Evolutionary conservation across 768 basidiomycete genomes (phyloP).

Genomic region (Termitomyces sp.): DNA sequence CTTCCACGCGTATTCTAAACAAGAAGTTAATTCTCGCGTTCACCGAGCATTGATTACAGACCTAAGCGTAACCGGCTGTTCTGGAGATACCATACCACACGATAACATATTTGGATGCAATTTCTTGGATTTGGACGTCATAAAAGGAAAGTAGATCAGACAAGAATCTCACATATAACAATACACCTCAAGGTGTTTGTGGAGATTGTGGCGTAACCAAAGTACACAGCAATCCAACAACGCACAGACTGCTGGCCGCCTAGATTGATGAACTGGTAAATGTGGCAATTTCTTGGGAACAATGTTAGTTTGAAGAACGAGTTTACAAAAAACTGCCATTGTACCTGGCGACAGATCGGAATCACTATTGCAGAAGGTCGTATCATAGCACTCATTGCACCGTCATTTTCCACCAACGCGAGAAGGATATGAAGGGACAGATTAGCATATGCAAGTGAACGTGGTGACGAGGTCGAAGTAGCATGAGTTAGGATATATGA

Average conservation of each 20-base stretch:
- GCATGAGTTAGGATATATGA: constrained; percentile 68
- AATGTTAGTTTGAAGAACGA: background rate
- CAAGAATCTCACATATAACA: constrained; percentile 44
- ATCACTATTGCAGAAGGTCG: constrained; percentile 35
- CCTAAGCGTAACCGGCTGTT: constrained; percentile 48
- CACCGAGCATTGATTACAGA: constrained; percentile 12
- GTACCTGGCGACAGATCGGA: constrained; percentile 59
- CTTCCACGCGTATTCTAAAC: constrained; percentile 58
- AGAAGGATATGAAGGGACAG: constrained; percentile 50
- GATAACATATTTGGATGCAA: constrained; percentile 50
- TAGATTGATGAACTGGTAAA: constrained; percentile 32
- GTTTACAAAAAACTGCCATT: constrained; percentile 4
- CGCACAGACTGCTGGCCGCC: constrained; percentile 46
- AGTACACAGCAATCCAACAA: constrained; percentile 64
- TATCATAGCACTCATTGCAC: constrained; percentile 40
- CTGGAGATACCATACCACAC: constrained; percentile 52
- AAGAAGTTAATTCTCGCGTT: background rate
- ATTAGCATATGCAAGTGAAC: constrained; percentile 58
- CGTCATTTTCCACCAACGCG: constrained; percentile 41
- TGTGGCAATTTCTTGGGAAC: constrained; percentile 41
- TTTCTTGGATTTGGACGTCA: constrained; percentile 27
- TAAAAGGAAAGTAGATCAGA: background rate
- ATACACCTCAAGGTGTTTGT: constrained; percentile 51
- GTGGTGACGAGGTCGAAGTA: constrained; percentile 49
- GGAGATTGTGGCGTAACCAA: constrained; percentile 67